Base-by-base conservation (phyloP, 305 asterid genomes). In the Fraxinus sp. region DNA sequence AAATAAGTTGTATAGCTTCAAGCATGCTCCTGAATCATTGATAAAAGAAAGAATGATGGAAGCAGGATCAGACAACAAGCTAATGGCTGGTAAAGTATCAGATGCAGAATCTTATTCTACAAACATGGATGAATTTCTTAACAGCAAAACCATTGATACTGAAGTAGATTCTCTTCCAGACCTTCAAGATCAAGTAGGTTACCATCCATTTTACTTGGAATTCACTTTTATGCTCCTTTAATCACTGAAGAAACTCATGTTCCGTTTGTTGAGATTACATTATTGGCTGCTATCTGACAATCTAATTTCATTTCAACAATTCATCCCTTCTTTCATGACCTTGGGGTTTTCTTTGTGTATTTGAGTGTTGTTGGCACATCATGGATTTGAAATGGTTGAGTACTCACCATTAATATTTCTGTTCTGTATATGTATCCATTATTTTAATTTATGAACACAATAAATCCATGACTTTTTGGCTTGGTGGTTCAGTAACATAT, bases 1-100 rank as follows among this genome's bases (percentile, higher is more conserved):
- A 10, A 90, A 93, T 68, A 95, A 91, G 93, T 86, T 93, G 55
- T 92, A 91, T 86, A 93, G 97, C 86, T 95, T 95, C 89, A 95
- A 95, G 89, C 94, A 91, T 64, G 91, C 87, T 79, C 89, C 89
- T 80, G 88, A 88, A 64, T 82, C 92, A 35, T 66, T 81, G 80
- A 79, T 83, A 24, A 84, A 84, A 86, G 95, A 90, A 82, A 85
- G 84, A 59, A 89, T 83, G 87, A 64, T 81, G 7, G 92, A 89
- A 79, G 81, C 86, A 71, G 89, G 68, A 79, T 79, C 89, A 20
- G 86, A 86, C 83, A 88, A 81, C 81, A 89, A 87, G 85, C 79
- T 22, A 62, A 84, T 62, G 74, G 78, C 35, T 62, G 83, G 80
- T 77, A 87, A 86, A 78, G 68, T 22, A 78, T 80, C 89, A 16